Evolutionary conservation across 2,329 filamentous ascomycete genomes (phyloP), one percentile per base, ranked within the genome.

Genomic region (Epichloe typhina): DNA sequence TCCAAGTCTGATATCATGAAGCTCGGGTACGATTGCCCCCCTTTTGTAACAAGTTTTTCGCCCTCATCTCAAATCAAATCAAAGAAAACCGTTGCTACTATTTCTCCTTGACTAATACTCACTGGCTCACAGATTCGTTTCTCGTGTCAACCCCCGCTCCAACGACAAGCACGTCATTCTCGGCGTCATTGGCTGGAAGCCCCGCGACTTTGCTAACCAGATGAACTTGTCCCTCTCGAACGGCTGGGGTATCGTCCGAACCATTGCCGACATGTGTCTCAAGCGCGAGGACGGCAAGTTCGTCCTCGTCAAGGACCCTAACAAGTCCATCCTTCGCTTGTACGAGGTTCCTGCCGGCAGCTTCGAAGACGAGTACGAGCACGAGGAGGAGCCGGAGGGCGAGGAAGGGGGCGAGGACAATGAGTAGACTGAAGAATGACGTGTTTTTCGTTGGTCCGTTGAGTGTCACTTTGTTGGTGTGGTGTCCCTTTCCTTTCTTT

Each of bases 1-100:
- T 90, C 91, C 67, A 90, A 90, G 73, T 90, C 93, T n/a, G 93
- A 98, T 66, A 77, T 89, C 58, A 96, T 98, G 89, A 98, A 97
- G 77, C 83, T 98, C 68, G 93, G 88, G 86, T 90, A 75, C 58
- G 83, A 7, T 12, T 12, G 3, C 2, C 17, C 15, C 38, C 37
- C 5, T 6, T 5, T 17, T 39, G 13, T 9, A 9, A 17, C 38
- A 39, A 13, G 4, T 17, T 50, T 26, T 21, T 26, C 36, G 19
- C 15, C n/a, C 40, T 12, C 40, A 31, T 36, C 36, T 43, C 37
- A 11, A 31, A 11, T 9, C 8, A 11, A 11, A 31, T 3, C 9
- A 31, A 31, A 31, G 8, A 11, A 11, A 31, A 4, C 8, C 31
- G 8, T 11, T 31, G 9, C 31, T 31, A 31, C 31, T 31, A 31